Base-by-base conservation (phyloP, 495 filamentous ascomycete genomes). In the Emericellopsis terricola region DNA sequence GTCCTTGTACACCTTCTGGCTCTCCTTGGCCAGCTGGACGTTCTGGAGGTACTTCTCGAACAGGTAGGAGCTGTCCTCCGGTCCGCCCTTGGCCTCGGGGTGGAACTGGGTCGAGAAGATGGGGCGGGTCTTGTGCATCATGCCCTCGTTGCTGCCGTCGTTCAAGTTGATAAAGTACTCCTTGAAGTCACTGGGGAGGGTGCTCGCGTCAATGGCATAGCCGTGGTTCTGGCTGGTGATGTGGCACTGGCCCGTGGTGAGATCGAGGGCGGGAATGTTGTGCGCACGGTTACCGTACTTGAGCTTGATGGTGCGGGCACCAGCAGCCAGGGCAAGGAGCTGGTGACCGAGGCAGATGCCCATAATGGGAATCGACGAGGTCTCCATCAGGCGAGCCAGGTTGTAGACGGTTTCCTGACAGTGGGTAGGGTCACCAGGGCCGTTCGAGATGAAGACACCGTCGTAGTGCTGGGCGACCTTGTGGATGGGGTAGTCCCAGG, bases 71-170 rank as follows among this genome's bases (percentile, higher is more conserved):
- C 79, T 86, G 59, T 97, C 89, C 49, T 91, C 72, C 16, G 89
- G 89, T 34, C 91, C 89, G 28, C 89, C 89, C 60, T 91, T 89
- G 34, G 89, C 91, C 57, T 96, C 89, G 23, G 89, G 89, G 50
- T 97, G 89, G 72, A 96, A 97, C 56, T 96, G 89, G 37, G 86
- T 92, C 41, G 78, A 82, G 69, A 97, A 96, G 52, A 97, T 97
- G 21, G 89, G 91, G 28, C 91, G 81, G 29, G 81, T 80, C 52
- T 78, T 80, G 68, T 96, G 89, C 50, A 94, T 84, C 74, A 94
- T 84, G 34, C 71, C 85, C 59, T 96, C 87, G 53, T 96, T 96
- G 60, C 72, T 79, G 21, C 77, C 77, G 48, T 97, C 89, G 59
- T 94, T 94, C 38, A 94, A 66, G 66, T 97, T 97, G 47, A 89